phyloP scores from a whole-genome alignment of 148 eudicot species.

The Chenopodium quinoa region DNA sequence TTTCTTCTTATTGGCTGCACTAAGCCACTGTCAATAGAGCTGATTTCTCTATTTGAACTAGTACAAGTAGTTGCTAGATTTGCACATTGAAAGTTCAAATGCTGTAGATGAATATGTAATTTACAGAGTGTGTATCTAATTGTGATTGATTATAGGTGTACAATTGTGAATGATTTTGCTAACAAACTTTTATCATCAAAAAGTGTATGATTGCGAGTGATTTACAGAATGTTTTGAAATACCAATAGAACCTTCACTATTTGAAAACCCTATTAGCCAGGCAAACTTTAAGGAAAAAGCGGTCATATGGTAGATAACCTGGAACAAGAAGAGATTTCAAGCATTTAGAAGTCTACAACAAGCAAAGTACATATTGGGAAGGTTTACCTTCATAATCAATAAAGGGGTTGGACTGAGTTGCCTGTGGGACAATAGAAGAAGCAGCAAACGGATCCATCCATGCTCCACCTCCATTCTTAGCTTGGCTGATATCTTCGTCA shows the following conservation, averaged over 20 bases:
- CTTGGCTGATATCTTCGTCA: slow-evolving; percentile 43
- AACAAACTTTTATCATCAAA: background rate
- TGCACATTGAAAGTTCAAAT: background rate
- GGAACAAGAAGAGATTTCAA: background rate
- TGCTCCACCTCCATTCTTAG: background rate
- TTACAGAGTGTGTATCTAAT: too few relatives aligned
- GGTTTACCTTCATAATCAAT: slow-evolving; percentile 23
- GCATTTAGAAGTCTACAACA: slow-evolving; percentile 13
- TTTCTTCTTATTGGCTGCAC: background rate
- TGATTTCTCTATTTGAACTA: background rate
- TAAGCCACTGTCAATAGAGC: background rate
- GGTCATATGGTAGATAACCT: background rate
- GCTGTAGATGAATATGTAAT: background rate
- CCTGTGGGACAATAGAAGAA: slow-evolving; percentile 18
- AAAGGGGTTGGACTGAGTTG: slow-evolving; percentile 26
- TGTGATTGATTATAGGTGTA: background rate
- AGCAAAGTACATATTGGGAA: slow-evolving; percentile 24
- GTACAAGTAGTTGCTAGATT: background rate
- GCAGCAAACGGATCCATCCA: slow-evolving; percentile 29
- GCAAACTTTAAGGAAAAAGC: background rate
- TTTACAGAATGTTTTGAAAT: background rate
- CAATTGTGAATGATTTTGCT: background rate
- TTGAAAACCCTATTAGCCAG: background rate
- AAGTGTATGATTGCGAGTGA: background rate
- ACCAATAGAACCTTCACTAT: background rate